Evolutionary conservation across 2,329 filamentous ascomycete genomes (phyloP), one percentile per base, ranked within the genome.

Genomic region (Botrytis aclada): DNA sequence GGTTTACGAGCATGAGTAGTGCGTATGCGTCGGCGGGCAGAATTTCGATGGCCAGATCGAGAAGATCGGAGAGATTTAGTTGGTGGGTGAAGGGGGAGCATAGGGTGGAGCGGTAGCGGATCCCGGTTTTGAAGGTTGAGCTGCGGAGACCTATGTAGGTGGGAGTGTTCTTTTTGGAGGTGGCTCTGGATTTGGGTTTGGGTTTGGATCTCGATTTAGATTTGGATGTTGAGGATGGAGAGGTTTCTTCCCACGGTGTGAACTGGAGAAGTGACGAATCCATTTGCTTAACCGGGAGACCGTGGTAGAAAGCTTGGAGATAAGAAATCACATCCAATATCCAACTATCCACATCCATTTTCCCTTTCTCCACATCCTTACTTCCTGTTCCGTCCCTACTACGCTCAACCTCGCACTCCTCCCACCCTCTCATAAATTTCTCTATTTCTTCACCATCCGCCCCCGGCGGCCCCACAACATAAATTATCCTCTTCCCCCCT

Each of bases 1-100:
- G 78, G 9, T 79, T 72, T 4, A 79, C 75, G 18, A 80, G 70
- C 43, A 80, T 72, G 8, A 79, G 22, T 16, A 80, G 29, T 3
- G 78, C 77, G 71, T 77, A 79, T 10, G 78, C 78, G 72, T 80
- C 77, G 16, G 75, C 45, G 8, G 79, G 78, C 29, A 80, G 47
- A 5, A 76, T 73, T 22, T 73, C 74, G n/a, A 79, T 79, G 3
- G 78, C 77, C 2, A 74, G 74, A 70, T 79, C 77, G 1, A 80
- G 74, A 3, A 79, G 65, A 65, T 79, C 77, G 63, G 77, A 72
- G 4, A 80, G 72, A 63, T 79, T 76, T 4, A 80, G 73, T n/a
- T 80, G 77, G 66, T 78, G 74, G 10, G 72, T 41, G 47, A 75
- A 79, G 4, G 74, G 70, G 25, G 76, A 60, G 0, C 76, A 70